These are phyloP conservation scores for Begonia loranthoides DNA, from an alignment of 306 rosid genomes.

Conservation along the genomic window DNA sequence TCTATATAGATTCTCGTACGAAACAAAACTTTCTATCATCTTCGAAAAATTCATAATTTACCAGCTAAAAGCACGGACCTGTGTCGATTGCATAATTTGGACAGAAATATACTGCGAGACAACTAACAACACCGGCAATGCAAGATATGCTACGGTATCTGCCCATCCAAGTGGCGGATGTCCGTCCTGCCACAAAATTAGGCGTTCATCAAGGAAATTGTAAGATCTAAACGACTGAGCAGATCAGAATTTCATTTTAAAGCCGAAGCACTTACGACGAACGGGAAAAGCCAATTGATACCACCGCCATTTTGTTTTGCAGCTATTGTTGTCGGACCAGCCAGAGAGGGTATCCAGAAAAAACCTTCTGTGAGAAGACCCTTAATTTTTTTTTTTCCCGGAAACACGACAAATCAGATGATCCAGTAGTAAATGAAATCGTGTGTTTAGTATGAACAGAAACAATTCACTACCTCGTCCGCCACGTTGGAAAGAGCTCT, in stretches of 20 bases:
- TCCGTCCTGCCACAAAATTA: constrained; percentile 59
- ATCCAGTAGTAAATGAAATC: background rate
- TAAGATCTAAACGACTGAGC: too few species aligned
- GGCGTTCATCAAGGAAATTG: too few species aligned
- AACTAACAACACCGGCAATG: constrained; percentile 70
- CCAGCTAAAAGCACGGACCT: constrained; percentile 36
- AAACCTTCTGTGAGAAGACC: constrained; percentile 96
- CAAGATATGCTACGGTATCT: constrained; percentile 94
- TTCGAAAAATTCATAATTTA: too few species aligned
- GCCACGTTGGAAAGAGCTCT: constrained; percentile 98
- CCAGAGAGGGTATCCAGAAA: constrained; percentile 98
- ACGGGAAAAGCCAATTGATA: constrained; percentile 93
- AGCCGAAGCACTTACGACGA: constrained; percentile 44
- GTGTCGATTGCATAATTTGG: constrained; percentile 89
- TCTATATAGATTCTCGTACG: too few species aligned
- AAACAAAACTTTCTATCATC: too few species aligned
- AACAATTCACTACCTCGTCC: constrained; percentile 41
- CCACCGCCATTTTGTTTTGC: constrained; percentile 85
- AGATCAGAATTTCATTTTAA: too few species aligned
- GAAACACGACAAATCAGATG: constrained; percentile 15
- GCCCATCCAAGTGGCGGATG: constrained; percentile 99
- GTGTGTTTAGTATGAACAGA: constrained; percentile 4
- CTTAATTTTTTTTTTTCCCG: constrained; percentile 25
- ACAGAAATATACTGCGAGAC: constrained; percentile 83
- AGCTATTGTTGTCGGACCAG: constrained; percentile 88